phyloP scores from a whole-genome alignment of 1,139 yeast genomes.

The Protomyces arabidopsidicola region DNA sequence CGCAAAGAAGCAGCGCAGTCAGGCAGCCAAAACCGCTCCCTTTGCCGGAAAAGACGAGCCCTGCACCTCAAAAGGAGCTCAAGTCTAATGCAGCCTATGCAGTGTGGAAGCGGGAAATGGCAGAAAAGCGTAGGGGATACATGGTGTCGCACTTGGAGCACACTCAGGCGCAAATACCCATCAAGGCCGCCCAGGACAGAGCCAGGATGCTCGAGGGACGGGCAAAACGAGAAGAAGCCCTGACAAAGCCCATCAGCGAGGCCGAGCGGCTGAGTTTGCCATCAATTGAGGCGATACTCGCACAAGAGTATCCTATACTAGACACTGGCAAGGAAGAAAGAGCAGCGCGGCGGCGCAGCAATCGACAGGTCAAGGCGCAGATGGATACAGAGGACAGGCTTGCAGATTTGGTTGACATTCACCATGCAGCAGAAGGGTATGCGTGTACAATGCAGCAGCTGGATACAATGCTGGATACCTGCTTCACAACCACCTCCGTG shows the following conservation, averaged over 20 bases:
- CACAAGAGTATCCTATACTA: constrained; percentile 22
- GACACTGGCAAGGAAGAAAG: constrained; percentile 7
- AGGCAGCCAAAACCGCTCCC: constrained; percentile 9
- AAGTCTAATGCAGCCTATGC: not conserved
- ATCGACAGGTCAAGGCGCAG: not conserved
- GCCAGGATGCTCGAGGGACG: not conserved
- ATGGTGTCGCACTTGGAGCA: constrained; percentile 7
- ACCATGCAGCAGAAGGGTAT: constrained; percentile 14
- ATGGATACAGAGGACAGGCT: constrained; percentile 4
- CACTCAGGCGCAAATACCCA: not conserved
- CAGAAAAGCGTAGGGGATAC: constrained; percentile 5
- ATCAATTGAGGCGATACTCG: constrained; percentile 18
- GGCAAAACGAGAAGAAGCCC: constrained; percentile 8
- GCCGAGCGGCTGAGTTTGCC: constrained; percentile 19
- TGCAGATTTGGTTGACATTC: constrained; percentile 12
- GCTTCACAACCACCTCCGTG: not conserved
- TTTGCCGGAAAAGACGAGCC: constrained; percentile 4
- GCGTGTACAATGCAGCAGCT: constrained; percentile 15
- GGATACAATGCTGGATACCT: constrained; percentile 14
- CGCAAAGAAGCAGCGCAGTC: constrained; percentile 1
- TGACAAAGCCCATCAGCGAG: not conserved
- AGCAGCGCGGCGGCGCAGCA: not conserved
- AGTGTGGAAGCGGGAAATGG: constrained; percentile 13
- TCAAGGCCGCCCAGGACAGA: constrained; percentile 1
- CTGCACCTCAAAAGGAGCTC: not conserved